Conservation (phyloP, 768 basidiomycete species). For the Scleroderma citrinum region DNA sequence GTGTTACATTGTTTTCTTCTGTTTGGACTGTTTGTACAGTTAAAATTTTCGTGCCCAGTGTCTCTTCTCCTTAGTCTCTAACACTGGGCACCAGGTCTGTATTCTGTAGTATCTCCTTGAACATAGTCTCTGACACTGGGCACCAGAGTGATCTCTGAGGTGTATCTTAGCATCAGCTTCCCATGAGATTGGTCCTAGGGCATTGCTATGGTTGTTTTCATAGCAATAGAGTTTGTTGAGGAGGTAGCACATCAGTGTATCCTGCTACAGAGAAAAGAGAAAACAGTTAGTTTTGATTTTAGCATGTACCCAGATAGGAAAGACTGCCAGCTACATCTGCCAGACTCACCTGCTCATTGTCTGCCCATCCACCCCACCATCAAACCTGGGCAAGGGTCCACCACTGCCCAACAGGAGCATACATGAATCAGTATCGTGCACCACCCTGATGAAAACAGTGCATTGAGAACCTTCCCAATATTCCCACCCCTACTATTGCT, state of each 20-base stretch:
- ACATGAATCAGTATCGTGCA: conserved; percentile 26
- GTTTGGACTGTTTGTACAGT: no score
- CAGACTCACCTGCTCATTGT: conserved; percentile 29
- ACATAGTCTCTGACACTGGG: no score
- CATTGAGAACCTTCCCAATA: conserved; percentile 15
- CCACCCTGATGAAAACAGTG: conserved; percentile 26
- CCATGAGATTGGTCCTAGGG: not conserved
- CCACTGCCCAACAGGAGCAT: conserved; percentile 26
- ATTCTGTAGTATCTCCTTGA: no score
- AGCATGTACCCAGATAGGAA: not conserved
- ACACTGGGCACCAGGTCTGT: no score
- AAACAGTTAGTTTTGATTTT: not conserved
- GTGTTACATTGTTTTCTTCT: no score
- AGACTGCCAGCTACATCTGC: no score
- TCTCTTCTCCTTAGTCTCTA: no score
- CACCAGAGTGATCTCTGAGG: no score
- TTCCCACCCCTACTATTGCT: conserved; percentile 2
- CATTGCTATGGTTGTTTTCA: conserved; percentile 20
- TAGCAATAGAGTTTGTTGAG: conserved; percentile 23
- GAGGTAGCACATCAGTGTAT: conserved; percentile 17
- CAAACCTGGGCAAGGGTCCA: conserved; percentile 32
- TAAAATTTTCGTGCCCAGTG: no score
- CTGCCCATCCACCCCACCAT: conserved; percentile 43
- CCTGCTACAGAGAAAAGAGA: not conserved
- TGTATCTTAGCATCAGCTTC: no score